phyloP scores from a whole-genome alignment of 306 rosid species.

The Castanea sativa region DNA sequence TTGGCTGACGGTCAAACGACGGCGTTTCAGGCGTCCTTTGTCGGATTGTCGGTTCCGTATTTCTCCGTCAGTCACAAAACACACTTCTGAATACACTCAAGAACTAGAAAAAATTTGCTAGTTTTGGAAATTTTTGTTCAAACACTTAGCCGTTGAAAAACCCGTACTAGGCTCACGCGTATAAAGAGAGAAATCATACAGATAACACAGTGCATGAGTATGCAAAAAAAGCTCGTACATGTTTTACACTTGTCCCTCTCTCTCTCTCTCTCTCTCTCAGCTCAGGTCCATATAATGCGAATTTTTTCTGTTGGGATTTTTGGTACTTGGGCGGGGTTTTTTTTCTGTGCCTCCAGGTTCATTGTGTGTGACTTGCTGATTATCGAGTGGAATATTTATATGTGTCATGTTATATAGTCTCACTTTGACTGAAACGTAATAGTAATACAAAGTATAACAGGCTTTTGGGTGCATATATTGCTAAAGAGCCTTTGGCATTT shows the following conservation, averaged over 20 bases:
- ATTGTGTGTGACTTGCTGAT: neutral
- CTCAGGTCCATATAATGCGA: neutral
- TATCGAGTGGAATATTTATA: neutral
- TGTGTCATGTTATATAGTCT: neutral
- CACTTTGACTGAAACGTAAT: slow-evolving; percentile 7
- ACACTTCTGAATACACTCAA: neutral
- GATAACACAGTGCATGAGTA: neutral
- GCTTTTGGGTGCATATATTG: no score
- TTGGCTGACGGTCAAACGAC: slow-evolving; percentile 34
- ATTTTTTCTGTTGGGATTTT: slow-evolving; percentile 8
- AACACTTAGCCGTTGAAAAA: neutral
- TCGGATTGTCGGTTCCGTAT: slow-evolving; percentile 35
- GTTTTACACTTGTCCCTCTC: neutral
- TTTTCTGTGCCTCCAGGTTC: neutral
- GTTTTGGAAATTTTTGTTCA: neutral
- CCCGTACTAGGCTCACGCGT: slow-evolving; percentile 4
- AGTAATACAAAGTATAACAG: neutral
- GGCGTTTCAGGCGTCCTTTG: slow-evolving; percentile 41
- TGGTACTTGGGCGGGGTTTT: neutral
- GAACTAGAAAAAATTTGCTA: neutral
- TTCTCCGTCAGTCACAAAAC: neutral
- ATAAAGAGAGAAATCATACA: neutral
- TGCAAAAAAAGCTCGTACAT: neutral
- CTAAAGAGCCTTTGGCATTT: no score
- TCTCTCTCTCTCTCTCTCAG: no score